Evolutionary conservation across 2,329 filamentous ascomycete genomes (phyloP).

Genomic region (Zopfia rhizophila): DNA sequence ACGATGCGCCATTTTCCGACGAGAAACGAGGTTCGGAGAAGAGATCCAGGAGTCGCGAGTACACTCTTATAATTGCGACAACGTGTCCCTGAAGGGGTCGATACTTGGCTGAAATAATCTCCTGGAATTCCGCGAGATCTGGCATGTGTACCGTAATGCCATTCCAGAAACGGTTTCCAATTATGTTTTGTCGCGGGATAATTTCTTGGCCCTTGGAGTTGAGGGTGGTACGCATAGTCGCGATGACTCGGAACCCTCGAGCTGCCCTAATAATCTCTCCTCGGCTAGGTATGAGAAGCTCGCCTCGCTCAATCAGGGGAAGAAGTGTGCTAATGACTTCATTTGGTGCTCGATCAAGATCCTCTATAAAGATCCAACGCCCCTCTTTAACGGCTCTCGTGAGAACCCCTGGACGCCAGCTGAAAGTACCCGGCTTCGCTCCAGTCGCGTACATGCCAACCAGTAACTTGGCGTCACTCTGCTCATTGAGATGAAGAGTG

Average conservation of each 20-base stretch:
- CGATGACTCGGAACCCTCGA: slow-evolving; percentile 88
- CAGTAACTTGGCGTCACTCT: slow-evolving; percentile 96
- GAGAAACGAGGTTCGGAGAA: slow-evolving; percentile 58
- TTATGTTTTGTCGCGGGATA: slow-evolving; percentile 72
- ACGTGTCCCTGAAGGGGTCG: slow-evolving; percentile 72
- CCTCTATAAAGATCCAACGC: slow-evolving; percentile 96
- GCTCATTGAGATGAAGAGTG: slow-evolving; percentile 95
- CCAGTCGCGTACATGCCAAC: slow-evolving; percentile 94
- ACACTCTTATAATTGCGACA: slow-evolving; percentile 66
- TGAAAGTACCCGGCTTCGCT: slow-evolving; percentile 85
- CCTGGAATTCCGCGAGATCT: slow-evolving; percentile 73
- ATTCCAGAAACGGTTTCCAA: slow-evolving; percentile 89
- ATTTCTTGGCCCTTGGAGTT: slow-evolving; percentile 77
- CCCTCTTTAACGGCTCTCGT: slow-evolving; percentile 95
- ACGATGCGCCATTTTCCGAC: slow-evolving; percentile 64
- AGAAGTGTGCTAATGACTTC: slow-evolving; percentile 94
- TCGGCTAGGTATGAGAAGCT: slow-evolving; percentile 87
- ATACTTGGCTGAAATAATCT: slow-evolving; percentile 77
- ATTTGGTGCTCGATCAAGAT: slow-evolving; percentile 92
- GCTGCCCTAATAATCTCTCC: slow-evolving; percentile 86
- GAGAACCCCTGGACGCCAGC: slow-evolving; percentile 90
- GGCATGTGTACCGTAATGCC: slow-evolving; percentile 75
- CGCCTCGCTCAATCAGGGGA: slow-evolving; percentile 90
- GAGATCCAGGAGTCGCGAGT: slow-evolving; percentile 55
- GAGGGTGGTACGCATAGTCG: slow-evolving; percentile 80